A percentile compares a stretch with the other conserved stretches of the same genome.
These are phyloP conservation scores for Claviceps fusiformis DNA, from an alignment of 2,329 filamentous ascomycete species.

Conservation along the genomic window DNA sequence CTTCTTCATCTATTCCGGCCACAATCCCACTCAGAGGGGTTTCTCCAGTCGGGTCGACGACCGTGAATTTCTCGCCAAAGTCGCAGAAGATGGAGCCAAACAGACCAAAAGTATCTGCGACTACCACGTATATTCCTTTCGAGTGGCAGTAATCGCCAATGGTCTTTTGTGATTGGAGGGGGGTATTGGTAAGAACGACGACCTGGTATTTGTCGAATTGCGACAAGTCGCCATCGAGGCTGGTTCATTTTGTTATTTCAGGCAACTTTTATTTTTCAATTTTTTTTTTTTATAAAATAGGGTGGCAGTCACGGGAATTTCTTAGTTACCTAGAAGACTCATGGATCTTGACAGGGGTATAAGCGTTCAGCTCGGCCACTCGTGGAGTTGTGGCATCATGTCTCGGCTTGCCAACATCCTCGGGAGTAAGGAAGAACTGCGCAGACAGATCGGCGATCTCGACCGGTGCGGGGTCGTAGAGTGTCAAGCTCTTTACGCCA, in stretches of 20 bases:
- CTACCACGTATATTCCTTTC: constrained; percentile 82
- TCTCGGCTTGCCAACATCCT: constrained; percentile 85
- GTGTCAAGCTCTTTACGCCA: constrained; percentile 90
- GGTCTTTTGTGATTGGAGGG: constrained; percentile 64
- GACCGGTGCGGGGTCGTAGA: constrained; percentile 79
- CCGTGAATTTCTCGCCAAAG: constrained; percentile 86
- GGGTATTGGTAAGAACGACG: constrained; percentile 76
- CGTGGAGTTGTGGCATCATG: constrained; percentile 77
- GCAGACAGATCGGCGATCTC: constrained; percentile 82
- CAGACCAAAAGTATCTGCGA: constrained; percentile 80
- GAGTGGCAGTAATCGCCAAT: constrained; percentile 90
- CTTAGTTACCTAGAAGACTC: constrained; percentile 39
- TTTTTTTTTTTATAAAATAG: too few relatives aligned
- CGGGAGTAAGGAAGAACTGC: constrained; percentile 85
- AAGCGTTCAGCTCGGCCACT: constrained; percentile 89
- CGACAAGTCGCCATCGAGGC: constrained; percentile 61
- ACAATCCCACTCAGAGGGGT: constrained; percentile 78
- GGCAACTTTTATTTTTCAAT: too few relatives aligned
- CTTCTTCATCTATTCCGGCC: constrained; percentile 77
- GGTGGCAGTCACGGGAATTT: neutral
- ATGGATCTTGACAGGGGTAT: constrained; percentile 79
- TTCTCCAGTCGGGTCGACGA: constrained; percentile 83
- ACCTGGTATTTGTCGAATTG: constrained; percentile 86
- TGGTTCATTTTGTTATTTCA: constrained; percentile 17
- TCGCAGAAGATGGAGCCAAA: constrained; percentile 97